These are phyloP conservation scores for Pythium phragmitis DNA, from an alignment of 352 stramenopile species.

Conservation along the genomic window DNA sequence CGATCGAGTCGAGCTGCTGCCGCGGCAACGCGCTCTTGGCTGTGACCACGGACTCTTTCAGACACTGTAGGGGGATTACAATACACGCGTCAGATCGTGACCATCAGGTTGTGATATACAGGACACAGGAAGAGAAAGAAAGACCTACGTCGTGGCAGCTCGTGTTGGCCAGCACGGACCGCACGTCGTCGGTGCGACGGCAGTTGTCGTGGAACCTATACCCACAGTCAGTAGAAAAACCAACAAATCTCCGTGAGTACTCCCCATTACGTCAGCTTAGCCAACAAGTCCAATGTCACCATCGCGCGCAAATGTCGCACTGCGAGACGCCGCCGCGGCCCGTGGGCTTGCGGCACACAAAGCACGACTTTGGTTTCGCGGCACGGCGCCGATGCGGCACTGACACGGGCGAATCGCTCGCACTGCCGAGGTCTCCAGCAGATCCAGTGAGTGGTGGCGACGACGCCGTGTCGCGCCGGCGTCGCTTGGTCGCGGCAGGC, in stretches of 20 bases:
- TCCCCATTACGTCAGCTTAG: background rate
- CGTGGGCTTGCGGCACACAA: conserved; percentile 50
- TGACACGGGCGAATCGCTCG: background rate
- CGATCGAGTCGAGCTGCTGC: conserved; percentile 45
- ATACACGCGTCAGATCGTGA: too few relatives aligned
- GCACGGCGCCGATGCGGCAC: background rate
- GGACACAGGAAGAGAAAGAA: background rate
- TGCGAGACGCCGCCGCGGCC: conserved; percentile 57
- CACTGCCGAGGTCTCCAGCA: background rate
- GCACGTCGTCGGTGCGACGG: conserved; percentile 22
- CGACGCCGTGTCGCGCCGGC: conserved; percentile 1
- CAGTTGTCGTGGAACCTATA: conserved; percentile 30
- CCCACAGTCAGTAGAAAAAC: background rate
- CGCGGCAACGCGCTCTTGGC: conserved; percentile 28
- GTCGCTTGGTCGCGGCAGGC: background rate
- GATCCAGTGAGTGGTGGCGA: background rate
- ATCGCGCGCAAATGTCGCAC: conserved; percentile 70
- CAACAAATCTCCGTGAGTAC: background rate
- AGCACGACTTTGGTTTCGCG: conserved; percentile 36
- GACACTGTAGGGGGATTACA: conserved; percentile 31
- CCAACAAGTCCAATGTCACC: conserved; percentile 28
- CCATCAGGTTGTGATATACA: background rate
- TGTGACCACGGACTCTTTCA: conserved; percentile 35
- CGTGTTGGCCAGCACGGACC: conserved; percentile 68
- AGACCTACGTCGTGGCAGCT: conserved; percentile 64